phyloP scores from a whole-genome alignment of 352 stramenopile genomes.

The Phytophthora tentaculata region DNA sequence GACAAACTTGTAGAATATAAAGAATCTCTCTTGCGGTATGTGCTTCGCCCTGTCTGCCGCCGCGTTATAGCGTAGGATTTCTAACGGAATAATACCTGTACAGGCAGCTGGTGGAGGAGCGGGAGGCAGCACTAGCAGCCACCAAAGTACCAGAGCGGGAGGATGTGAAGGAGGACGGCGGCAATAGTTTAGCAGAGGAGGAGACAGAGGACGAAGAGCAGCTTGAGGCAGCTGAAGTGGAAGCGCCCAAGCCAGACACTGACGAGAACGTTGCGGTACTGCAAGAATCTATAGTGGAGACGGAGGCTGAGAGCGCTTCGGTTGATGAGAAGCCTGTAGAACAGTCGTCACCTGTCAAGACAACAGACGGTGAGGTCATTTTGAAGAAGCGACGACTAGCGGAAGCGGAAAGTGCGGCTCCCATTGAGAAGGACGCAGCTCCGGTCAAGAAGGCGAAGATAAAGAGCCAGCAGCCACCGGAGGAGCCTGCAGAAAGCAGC shows the following conservation, averaged over 20 bases:
- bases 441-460: constrained; percentile 28
- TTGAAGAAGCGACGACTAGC: constrained; percentile 40
- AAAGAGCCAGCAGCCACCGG: constrained; percentile 5
- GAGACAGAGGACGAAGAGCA: constrained; percentile 11
- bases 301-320: constrained; percentile 15
- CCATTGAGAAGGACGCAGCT: constrained; percentile 8
- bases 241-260: background rate
- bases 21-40: constrained; percentile 67
- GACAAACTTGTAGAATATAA: constrained; percentile 81
- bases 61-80: constrained; percentile 6
- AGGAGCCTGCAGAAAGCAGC: constrained; percentile 4
- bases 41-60: constrained; percentile 5
- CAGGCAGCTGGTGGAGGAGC: constrained; percentile 74
- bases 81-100: constrained; percentile 15
- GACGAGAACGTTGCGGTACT: background rate
- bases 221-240: constrained; percentile 6
- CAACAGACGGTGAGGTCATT: constrained; percentile 10
- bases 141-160: constrained; percentile 19
- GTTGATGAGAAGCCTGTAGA: constrained; percentile 16
- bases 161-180: constrained; percentile 14
- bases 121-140: constrained; percentile 38
- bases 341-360: constrained; percentile 6
- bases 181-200: constrained; percentile 37
- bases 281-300: constrained; percentile 14
- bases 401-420: constrained; percentile 3